phyloP scores from a whole-genome alignment of 2,329 filamentous ascomycete species.

The Diaporthe sp. region DNA sequence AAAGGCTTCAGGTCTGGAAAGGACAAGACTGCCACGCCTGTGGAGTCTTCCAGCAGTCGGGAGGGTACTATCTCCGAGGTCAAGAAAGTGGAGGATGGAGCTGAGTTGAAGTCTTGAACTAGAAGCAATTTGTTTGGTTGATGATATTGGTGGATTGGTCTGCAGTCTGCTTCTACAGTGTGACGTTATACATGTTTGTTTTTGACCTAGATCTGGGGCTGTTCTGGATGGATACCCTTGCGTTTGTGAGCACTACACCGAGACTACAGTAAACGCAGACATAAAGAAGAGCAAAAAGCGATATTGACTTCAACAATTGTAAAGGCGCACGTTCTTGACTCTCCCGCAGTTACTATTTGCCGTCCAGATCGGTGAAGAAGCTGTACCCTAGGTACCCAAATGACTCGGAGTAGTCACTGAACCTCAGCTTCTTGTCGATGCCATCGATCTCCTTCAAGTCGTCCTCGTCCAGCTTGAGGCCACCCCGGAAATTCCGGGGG shows the following conservation, averaged over 20 bases:
- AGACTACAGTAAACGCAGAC: not conserved
- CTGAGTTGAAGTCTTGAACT: not conserved
- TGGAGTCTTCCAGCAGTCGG: not conserved
- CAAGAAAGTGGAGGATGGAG: not conserved
- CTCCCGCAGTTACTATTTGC: not conserved
- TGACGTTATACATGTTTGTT: not conserved
- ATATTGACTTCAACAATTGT: not conserved
- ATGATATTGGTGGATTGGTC: not conserved
- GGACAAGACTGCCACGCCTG: not conserved
- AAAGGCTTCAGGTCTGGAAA: not conserved
- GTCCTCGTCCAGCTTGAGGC: conserved; percentile 14
- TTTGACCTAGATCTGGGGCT: not conserved
- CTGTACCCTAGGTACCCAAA: conserved; percentile 15
- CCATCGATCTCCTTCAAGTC: conserved; percentile 25
- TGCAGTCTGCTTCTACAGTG: not conserved
- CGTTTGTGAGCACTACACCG: not conserved
- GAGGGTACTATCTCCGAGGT: conserved; percentile 15
- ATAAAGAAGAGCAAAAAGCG: no score
- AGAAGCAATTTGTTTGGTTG: not conserved
- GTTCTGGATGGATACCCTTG: not conserved
- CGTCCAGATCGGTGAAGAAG: conserved; percentile 6
- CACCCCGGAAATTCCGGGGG: conserved; percentile 11
- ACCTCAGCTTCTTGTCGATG: conserved; percentile 10
- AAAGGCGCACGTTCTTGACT: not conserved
- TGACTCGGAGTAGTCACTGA: not conserved